Evolutionary conservation across 257 asterid species (phyloP).

Genomic region (Oldenlandia corymbosa): DNA sequence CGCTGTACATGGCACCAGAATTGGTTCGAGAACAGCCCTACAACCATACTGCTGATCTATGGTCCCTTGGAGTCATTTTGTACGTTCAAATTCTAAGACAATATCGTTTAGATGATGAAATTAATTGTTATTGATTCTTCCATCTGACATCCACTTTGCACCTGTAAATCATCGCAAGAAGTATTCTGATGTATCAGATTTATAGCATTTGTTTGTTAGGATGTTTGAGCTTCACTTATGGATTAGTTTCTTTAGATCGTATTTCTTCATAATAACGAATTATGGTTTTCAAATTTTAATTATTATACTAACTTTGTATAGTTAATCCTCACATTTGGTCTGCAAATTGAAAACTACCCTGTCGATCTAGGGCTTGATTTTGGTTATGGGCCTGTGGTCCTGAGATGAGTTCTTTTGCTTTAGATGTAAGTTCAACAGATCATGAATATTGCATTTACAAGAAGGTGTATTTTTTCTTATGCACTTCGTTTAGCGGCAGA

Average conservation of each 20-base stretch:
- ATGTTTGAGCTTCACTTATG: not conserved
- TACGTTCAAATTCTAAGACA: slow-evolving; percentile 32
- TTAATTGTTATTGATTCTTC: not conserved
- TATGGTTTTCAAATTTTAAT: not conserved
- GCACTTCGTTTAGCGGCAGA: not conserved
- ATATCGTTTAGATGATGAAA: not conserved
- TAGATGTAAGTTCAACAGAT: not conserved
- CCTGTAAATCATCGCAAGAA: not conserved
- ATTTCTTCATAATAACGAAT: not conserved
- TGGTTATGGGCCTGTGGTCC: not conserved
- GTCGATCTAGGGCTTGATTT: not conserved
- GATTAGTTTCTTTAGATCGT: not conserved
- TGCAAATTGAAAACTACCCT: not conserved
- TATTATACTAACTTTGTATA: not conserved
- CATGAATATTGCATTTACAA: not conserved
- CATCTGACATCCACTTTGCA: not conserved
- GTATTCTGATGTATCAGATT: not conserved
- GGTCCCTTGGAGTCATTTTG: slow-evolving; percentile 99
- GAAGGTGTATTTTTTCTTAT: not conserved
- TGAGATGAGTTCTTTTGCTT: not conserved
- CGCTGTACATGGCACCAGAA: slow-evolving; percentile 99
- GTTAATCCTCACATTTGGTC: not conserved
- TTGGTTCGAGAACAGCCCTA: slow-evolving; percentile 99
- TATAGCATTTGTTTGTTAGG: not conserved
- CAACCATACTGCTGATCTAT: slow-evolving; percentile 97